phyloP scores from a whole-genome alignment of 2,329 filamentous ascomycete genomes.

The Sphaerulina musiva region DNA sequence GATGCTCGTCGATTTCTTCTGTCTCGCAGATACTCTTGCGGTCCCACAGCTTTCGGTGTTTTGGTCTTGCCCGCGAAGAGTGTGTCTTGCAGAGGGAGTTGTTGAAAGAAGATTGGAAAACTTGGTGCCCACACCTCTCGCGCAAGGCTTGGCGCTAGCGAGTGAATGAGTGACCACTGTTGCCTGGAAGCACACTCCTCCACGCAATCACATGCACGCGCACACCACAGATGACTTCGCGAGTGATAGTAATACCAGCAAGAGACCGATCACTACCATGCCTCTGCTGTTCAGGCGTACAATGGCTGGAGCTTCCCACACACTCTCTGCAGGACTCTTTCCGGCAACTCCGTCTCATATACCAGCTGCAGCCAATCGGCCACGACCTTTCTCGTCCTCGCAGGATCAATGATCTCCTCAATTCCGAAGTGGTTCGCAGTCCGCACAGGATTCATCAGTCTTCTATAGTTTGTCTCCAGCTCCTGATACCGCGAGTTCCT shows the following conservation, averaged over 20 bases:
- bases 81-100: too few relatives aligned
- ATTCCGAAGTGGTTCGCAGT: conserved; percentile 59
- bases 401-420: conserved; percentile 60
- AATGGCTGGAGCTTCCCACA: conserved; percentile 30
- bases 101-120: too few relatives aligned
- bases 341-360: conserved; percentile 48
- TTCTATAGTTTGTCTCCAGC: conserved; percentile 53
- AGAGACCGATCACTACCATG: too few relatives aligned
- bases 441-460: conserved; percentile 59
- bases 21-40: background rate
- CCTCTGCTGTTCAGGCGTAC: conserved; percentile 20
- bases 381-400: conserved; percentile 50
- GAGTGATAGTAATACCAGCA: background rate
- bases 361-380: conserved; percentile 52
- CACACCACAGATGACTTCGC: too few relatives aligned
- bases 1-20: background rate
- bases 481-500: conserved; percentile 48
- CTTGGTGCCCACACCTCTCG: too few relatives aligned
- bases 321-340: conserved; percentile 42
- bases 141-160: too few relatives aligned
- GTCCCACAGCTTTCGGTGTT: background rate
- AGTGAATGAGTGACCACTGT: too few relatives aligned
- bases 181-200: too few relatives aligned
- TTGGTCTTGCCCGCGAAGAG: background rate
- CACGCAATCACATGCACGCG: too few relatives aligned